These are phyloP conservation scores for Dioscorea dumetorum DNA, from an alignment of 106 monocot genomes.

Conservation along the genomic window DNA sequence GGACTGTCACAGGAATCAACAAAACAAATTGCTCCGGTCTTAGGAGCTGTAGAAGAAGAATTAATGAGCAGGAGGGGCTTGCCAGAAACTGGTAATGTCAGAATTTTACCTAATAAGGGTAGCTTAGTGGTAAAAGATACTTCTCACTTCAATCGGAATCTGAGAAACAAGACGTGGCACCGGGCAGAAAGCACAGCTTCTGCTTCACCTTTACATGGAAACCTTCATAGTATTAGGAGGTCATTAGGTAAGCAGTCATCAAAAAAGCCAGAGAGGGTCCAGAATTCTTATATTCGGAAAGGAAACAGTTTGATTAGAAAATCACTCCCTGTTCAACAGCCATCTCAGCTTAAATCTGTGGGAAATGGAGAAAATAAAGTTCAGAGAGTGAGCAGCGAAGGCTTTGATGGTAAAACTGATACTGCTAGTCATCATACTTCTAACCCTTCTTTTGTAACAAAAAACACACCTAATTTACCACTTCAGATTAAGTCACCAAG, in stretches of 20 bases:
- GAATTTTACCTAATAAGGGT: conserved; percentile 12
- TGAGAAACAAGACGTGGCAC: conserved; percentile 60
- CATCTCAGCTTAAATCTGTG: conserved; percentile 11
- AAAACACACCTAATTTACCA: conserved; percentile 45
- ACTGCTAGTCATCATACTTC: conserved; percentile 7
- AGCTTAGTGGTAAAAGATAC: conserved; percentile 18
- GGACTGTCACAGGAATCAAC: conserved; percentile 5
- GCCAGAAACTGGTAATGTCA: conserved; percentile 14
- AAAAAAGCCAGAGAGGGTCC: conserved; percentile 30
- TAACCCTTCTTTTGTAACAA: conserved; percentile 46
- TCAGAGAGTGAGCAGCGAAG: conserved; percentile 14
- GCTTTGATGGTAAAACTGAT: conserved; percentile 20
- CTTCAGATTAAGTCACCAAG: conserved; percentile 22
- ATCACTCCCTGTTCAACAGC: conserved; percentile 15
- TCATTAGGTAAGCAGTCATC: conserved; percentile 19
- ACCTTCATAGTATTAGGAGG: conserved; percentile 2
- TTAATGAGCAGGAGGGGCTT: conserved; percentile 5
- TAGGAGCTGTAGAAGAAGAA: conserved; percentile 9
- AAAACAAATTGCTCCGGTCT: conserved; percentile 10
- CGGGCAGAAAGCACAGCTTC: conserved; percentile 21
- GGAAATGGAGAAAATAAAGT: conserved; percentile 10
- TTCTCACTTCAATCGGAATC: conserved; percentile 14
- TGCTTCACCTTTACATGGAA: conserved; percentile 13
- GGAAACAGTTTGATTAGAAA: conserved; percentile 72
- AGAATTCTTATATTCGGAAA: conserved; percentile 56